Conservation (phyloP, 2,329 filamentous ascomycete genomes). For the Aspergillus hiratsukae region DNA sequence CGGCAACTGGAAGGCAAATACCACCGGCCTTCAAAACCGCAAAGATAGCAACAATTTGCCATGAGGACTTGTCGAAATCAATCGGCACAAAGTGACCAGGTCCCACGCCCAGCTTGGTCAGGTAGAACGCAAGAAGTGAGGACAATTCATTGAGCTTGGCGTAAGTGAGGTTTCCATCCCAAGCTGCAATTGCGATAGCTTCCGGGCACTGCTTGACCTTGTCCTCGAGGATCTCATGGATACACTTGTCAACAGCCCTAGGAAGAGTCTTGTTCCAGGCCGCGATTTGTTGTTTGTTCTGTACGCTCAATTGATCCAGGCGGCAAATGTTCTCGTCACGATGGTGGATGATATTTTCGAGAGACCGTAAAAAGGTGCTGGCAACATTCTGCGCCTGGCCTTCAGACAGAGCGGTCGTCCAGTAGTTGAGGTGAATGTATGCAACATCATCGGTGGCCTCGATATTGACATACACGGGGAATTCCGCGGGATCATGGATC, state of each 20-base stretch:
- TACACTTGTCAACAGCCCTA: conserved; percentile 20
- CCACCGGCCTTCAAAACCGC: conserved; percentile 29
- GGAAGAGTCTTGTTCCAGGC: conserved; percentile 27
- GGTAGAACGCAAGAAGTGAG: conserved; percentile 27
- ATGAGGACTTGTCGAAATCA: conserved; percentile 26
- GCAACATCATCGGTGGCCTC: conserved; percentile 42
- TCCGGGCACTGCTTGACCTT: conserved; percentile 20
- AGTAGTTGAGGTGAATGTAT: conserved; percentile 39
- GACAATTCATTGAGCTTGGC: conserved; percentile 30
- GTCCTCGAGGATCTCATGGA: conserved; percentile 25
- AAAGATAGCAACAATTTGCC: conserved; percentile 26
- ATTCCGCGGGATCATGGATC: conserved; percentile 47
- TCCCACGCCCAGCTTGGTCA: conserved; percentile 25
- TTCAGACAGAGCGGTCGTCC: conserved; percentile 38
- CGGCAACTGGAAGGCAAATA: conserved; percentile 35
- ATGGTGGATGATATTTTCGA: conserved; percentile 37
- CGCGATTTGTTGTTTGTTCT: conserved; percentile 26
- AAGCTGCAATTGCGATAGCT: conserved; percentile 25
- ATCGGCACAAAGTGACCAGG: conserved; percentile 24
- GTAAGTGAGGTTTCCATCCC: conserved; percentile 33
- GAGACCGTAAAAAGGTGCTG: conserved; percentile 31
- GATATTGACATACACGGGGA: conserved; percentile 46
- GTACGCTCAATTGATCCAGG: conserved; percentile 37
- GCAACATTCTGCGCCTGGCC: conserved; percentile 37
- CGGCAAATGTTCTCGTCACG: conserved; percentile 27